phyloP scores from a whole-genome alignment of 2,329 filamentous ascomycete genomes.

The Microsporum canis region DNA sequence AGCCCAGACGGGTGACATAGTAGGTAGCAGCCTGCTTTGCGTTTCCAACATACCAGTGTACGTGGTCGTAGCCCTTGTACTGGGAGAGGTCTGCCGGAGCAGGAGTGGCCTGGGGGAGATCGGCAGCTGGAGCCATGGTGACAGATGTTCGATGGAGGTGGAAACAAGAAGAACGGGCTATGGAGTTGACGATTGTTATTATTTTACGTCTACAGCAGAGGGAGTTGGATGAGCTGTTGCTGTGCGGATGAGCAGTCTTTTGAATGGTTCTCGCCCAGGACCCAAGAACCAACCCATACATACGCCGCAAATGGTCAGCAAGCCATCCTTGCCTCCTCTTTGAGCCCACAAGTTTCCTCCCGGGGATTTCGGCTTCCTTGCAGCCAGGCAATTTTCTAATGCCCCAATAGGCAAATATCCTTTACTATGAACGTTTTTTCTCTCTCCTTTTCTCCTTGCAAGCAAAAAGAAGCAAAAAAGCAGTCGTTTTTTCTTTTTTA shows the following conservation, averaged over 20 bases:
- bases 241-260: neutral
- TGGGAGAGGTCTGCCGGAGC: conserved; percentile 22
- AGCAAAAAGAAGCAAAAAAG: neutral
- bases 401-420: neutral
- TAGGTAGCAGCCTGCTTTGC: conserved; percentile 88
- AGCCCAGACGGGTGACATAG: conserved; percentile 80
- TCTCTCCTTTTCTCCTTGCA: neutral
- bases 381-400: neutral
- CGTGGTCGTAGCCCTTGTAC: conserved; percentile 77
- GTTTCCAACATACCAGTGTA: conserved; percentile 95
- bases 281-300: neutral
- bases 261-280: neutral
- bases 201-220: neutral
- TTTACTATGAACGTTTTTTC: neutral
- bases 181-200: neutral
- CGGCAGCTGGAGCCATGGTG: conserved; percentile 11
- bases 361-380: neutral
- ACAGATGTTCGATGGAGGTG: neutral
- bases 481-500: neutral
- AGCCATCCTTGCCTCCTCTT: neutral
- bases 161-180: neutral
- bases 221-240: neutral
- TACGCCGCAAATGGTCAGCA: neutral
- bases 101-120: conserved; percentile 23
- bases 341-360: neutral